phyloP scores from a whole-genome alignment of 1,139 yeast genomes.

The Candida sp. region DNA sequence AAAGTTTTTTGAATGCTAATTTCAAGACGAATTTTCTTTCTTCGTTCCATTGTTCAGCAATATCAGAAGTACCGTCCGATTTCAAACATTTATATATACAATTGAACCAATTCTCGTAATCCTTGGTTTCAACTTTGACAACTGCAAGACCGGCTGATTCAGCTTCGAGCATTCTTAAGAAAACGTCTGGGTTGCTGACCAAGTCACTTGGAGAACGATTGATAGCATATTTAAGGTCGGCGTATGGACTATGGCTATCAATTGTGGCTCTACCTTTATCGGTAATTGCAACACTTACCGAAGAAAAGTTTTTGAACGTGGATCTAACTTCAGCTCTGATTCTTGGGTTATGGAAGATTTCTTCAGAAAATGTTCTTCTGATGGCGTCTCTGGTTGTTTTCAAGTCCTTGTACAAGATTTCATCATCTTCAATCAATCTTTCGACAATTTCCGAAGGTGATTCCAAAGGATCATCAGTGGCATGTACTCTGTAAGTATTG shows the following conservation, averaged over 20 bases:
- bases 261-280: constrained; percentile 86
- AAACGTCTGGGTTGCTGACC: constrained; percentile 71
- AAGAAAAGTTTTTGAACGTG: constrained; percentile 64
- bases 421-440: constrained; percentile 50
- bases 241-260: constrained; percentile 77
- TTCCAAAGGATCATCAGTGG: constrained; percentile 68
- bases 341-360: constrained; percentile 77
- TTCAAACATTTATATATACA: constrained; percentile 57
- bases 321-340: constrained; percentile 74
- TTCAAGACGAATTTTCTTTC: constrained; percentile 68
- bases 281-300: constrained; percentile 72
- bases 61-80: constrained; percentile 81
- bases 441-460: constrained; percentile 66
- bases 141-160: constrained; percentile 62
- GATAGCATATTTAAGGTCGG: constrained; percentile 87
- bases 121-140: constrained; percentile 44
- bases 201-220: constrained; percentile 77
- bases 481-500: constrained; percentile 61
- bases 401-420: constrained; percentile 54
- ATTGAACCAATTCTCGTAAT: constrained; percentile 42
- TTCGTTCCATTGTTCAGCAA: constrained; percentile 79
- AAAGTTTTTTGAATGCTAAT: constrained; percentile 64
- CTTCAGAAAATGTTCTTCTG: constrained; percentile 73
- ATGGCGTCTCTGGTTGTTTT: constrained; percentile 72
- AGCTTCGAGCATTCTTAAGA: constrained; percentile 88